Conservation (phyloP, 768 basidiomycete species). For the Lepiota brunneoincarnata region DNA sequence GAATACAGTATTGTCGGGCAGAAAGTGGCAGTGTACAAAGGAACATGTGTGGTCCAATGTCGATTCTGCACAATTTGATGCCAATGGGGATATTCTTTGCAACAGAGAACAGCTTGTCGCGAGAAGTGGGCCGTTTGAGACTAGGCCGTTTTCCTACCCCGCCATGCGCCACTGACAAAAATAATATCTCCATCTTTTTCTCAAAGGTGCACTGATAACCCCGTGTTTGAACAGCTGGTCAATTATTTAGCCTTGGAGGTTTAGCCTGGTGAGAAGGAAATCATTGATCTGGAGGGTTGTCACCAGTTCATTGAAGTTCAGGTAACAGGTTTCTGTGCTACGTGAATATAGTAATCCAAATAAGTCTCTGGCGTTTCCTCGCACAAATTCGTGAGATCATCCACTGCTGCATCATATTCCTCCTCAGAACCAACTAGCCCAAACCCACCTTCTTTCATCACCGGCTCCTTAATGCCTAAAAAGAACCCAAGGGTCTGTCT, state of each 20-base stretch:
- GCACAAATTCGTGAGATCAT: slow-evolving; percentile 1
- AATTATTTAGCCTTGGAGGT: neutral
- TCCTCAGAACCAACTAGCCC: slow-evolving; percentile 3
- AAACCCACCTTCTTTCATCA: slow-evolving; percentile 9
- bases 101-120: slow-evolving; percentile 21
- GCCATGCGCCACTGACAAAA: slow-evolving; percentile 12
- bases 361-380: slow-evolving; percentile 2
- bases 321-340: slow-evolving; percentile 1
- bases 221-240: slow-evolving; percentile 2
- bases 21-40: slow-evolving; percentile 9
- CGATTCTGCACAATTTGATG: slow-evolving; percentile 17
- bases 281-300: no score
- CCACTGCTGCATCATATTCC: slow-evolving; percentile 12
- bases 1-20: slow-evolving; percentile 12
- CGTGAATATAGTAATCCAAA: neutral
- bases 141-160: neutral
- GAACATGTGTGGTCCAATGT: slow-evolving; percentile 21
- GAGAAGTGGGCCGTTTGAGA: neutral
- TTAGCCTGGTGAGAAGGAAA: neutral
- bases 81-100: slow-evolving; percentile 9
- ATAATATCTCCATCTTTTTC: slow-evolving; percentile 5
- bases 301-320: no score
- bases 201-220: slow-evolving; percentile 9
- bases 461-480: neutral
- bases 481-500: neutral